A percentile compares a stretch with the other conserved stretches of the same genome.
Conservation (phyloP, 2,329 filamentous ascomycete species). For the Colletotrichum godetiae region DNA sequence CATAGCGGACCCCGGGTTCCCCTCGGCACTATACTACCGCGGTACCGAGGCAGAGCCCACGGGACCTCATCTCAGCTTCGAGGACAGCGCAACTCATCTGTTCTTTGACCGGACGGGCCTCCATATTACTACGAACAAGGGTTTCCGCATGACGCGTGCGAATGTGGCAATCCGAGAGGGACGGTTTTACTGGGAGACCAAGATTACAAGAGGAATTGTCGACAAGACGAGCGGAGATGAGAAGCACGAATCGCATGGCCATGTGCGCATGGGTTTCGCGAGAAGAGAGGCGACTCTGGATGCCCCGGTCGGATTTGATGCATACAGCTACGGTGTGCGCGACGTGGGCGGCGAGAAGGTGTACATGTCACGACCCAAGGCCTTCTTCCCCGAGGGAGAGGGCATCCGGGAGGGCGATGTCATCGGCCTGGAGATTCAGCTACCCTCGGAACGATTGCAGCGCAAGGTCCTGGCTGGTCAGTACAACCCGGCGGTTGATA, state of each 20-base stretch:
- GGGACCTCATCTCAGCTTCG: constrained; percentile 87
- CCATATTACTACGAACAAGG: constrained; percentile 89
- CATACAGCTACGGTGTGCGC: constrained; percentile 93
- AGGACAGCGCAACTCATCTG: constrained; percentile 88
- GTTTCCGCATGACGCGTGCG: constrained; percentile 89
- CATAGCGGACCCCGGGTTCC: constrained; percentile 88
- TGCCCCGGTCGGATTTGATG: constrained; percentile 86
- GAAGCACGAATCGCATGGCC: constrained; percentile 64
- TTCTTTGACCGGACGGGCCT: constrained; percentile 81
- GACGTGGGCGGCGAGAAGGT: constrained; percentile 93
- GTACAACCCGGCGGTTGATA: constrained; percentile 87
- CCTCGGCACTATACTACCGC: constrained; percentile 88
- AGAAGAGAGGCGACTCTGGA: constrained; percentile 84
- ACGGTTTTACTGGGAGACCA: constrained; percentile 94
- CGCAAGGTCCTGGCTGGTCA: constrained; percentile 87
- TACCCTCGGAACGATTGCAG: constrained; percentile 87
- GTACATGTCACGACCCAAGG: constrained; percentile 92
- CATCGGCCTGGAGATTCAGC: constrained; percentile 90
- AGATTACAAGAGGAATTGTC: constrained; percentile 81
- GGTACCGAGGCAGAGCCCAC: constrained; percentile 89
- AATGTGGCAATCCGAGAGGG: constrained; percentile 93
- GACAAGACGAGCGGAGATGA: constrained; percentile 52
- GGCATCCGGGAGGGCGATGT: constrained; percentile 91
- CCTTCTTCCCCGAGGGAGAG: constrained; percentile 84
- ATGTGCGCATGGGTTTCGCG: constrained; percentile 88